Evolutionary conservation across 208 protist genomes (phyloP), one percentile per base, ranked within the genome.

Genomic region (Leishmania tropica): DNA sequence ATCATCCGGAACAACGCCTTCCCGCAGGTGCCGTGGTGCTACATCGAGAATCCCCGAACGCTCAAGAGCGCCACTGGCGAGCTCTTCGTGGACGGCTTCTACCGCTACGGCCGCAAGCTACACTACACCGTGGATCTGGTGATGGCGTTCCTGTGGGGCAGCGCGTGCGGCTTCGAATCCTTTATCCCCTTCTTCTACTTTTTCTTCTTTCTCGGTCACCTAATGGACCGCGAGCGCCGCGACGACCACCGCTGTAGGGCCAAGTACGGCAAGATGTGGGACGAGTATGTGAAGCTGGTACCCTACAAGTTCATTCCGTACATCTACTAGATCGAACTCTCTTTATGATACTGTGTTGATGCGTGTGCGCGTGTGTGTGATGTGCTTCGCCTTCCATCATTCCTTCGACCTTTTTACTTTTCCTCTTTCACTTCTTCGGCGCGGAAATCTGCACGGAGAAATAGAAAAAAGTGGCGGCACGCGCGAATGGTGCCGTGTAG

Each of bases 181-280:
- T 96, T 97, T 79, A 92, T 99, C 68, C 98, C 98, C 51, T 99
- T 98, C 89, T 99, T 99, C 83, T 99, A 99, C 87, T 88, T 97
- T 67, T 91, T 68, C 87, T 99, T 99, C 92, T 99, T 99, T 83
- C 80, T 92, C n/a, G 72, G 64, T 72, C 92, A 99, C 83, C 88
- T 99, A 54, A 79, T 97, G 51, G 94, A 99, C 83, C 94, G 98
- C 65, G 93, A 92, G 83, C 82, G 88, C 70, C 94, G 98, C 75
- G 96, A 98, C 83, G 89, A 97, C 53, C n/a, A 90, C 35, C 88
- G 92, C 75, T 98, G 96, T 87, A 81, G 77, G 21, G 83, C 77
- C 62, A 99, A 99, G 92, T 99, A 99, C 83, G 95, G 96, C 45
- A 94, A 97, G 84, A 85, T 99, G 83, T 99, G 98, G 98, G 96